A percentile compares a stretch with the other conserved stretches of the same genome.
phyloP scores from a whole-genome alignment of 352 stramenopile genomes.

The Globisporangium paddicum region DNA sequence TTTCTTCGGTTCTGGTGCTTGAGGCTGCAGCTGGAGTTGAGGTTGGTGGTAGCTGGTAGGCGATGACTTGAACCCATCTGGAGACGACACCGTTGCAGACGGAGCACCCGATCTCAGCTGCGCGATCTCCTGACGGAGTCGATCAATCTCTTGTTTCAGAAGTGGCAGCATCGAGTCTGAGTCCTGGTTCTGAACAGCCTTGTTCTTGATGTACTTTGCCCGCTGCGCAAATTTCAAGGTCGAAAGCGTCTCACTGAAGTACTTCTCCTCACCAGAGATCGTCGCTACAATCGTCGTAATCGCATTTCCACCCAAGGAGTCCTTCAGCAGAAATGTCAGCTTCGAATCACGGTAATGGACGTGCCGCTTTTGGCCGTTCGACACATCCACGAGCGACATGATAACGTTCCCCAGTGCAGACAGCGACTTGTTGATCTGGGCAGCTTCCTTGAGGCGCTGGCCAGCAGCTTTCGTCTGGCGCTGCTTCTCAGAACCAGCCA shows the following conservation, averaged over 20 bases:
- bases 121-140: conserved; percentile 56
- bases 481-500: conserved; percentile 87
- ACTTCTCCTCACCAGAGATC: conserved; percentile 77
- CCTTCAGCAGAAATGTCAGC: conserved; percentile 74
- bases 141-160: conserved; percentile 72
- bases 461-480: conserved; percentile 73
- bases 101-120: conserved; percentile 18
- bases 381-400: conserved; percentile 83
- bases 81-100: background rate
- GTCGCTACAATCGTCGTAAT: conserved; percentile 85
- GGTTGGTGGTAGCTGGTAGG: conserved; percentile 5
- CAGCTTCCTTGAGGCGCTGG: conserved; percentile 83
- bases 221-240: conserved; percentile 87
- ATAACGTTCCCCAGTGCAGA: conserved; percentile 88
- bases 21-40: conserved; percentile 12
- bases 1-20: conserved; percentile 30
- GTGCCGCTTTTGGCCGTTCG: conserved; percentile 72
- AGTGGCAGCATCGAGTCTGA: conserved; percentile 67
- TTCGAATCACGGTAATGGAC: conserved; percentile 88
- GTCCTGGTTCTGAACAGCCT: conserved; percentile 83
- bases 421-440: conserved; percentile 89
- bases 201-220: conserved; percentile 89
- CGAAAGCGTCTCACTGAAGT: conserved; percentile 82
- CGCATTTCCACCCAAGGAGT: conserved; percentile 83
- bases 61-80: conserved; percentile 8